phyloP scores from a whole-genome alignment of 176 grass and related monocot genomes.

The Chloris gayana region DNA sequence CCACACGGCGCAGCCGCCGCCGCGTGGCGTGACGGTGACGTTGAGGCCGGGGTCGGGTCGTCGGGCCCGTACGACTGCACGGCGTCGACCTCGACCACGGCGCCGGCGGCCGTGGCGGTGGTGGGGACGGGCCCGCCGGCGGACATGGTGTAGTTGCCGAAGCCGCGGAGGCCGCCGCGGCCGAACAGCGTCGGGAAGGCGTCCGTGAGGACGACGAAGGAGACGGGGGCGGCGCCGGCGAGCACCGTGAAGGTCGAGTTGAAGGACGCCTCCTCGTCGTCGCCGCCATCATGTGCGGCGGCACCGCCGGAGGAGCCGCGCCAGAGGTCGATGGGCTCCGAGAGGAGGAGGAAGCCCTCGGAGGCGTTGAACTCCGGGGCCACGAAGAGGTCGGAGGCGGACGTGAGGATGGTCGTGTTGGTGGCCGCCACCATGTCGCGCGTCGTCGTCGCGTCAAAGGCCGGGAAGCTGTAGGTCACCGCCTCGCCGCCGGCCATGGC shows the following conservation, averaged over 20 bases:
- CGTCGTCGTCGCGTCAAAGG: background rate
- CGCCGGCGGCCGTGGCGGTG: background rate
- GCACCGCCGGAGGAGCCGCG: background rate
- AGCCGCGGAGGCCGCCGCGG: background rate
- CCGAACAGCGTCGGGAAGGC: background rate
- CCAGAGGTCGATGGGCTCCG: background rate
- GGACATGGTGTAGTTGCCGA: background rate
- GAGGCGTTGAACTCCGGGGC: constrained; percentile 5
- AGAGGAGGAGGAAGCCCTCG: constrained; percentile 39
- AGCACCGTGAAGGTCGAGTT: constrained; percentile 40
- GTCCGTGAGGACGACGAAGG: constrained; percentile 35
- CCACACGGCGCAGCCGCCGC: constrained; percentile 1
- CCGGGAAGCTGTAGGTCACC: constrained; percentile 15
- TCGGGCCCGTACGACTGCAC: constrained; percentile 8
- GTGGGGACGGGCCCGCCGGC: background rate
- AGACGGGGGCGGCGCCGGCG: background rate
- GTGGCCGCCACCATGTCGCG: background rate
- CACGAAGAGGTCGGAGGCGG: too few relatives aligned
- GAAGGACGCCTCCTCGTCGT: constrained; percentile 40
- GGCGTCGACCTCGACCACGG: constrained; percentile 2
- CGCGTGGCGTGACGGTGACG: constrained; percentile 26
- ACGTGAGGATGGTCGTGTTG: background rate
- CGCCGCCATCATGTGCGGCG: too few relatives aligned
- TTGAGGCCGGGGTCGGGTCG: constrained; percentile 6
- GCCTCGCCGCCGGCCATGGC: background rate